Conservation (phyloP, 768 basidiomycete species). For the Hygrophorus pudorinus region DNA sequence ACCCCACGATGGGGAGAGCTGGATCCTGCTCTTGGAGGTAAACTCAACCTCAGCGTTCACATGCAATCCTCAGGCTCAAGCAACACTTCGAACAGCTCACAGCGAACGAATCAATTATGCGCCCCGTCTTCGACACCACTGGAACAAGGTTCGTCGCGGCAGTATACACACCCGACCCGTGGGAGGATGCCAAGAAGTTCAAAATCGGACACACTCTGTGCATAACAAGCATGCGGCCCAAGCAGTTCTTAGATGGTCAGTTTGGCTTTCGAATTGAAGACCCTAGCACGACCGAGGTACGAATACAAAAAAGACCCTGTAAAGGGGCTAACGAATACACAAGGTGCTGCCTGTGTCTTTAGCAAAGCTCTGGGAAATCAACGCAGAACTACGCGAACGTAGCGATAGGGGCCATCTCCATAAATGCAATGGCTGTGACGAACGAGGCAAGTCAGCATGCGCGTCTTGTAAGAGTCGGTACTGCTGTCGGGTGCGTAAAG, state of each 20-base stretch:
- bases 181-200: conserved; percentile 10
- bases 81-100: conserved; percentile 7
- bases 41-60: not conserved
- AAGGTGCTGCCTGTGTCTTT: not conserved
- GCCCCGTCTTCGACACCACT: conserved; percentile 13
- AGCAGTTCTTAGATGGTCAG: conserved; percentile 14
- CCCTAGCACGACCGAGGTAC: conserved; percentile 7
- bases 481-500: conserved; percentile 10
- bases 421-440: conserved; percentile 13
- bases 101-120: conserved; percentile 6
- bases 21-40: conserved; percentile 16
- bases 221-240: conserved; percentile 12
- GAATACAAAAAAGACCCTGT: not conserved
- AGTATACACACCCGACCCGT: conserved; percentile 14
- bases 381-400: conserved; percentile 10
- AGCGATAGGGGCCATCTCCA: conserved; percentile 9
- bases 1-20: conserved; percentile 13
- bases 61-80: too few species aligned
- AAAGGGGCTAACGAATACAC: not conserved
- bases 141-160: conserved; percentile 11
- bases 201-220: conserved; percentile 13
- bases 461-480: conserved; percentile 10
- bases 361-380: conserved; percentile 8
- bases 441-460: conserved; percentile 6
- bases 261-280: conserved; percentile 15